A percentile compares a stretch with the other conserved stretches of the same genome.
phyloP scores from a whole-genome alignment of 768 basidiomycete genomes.

The Phanerochaete carnosa region DNA sequence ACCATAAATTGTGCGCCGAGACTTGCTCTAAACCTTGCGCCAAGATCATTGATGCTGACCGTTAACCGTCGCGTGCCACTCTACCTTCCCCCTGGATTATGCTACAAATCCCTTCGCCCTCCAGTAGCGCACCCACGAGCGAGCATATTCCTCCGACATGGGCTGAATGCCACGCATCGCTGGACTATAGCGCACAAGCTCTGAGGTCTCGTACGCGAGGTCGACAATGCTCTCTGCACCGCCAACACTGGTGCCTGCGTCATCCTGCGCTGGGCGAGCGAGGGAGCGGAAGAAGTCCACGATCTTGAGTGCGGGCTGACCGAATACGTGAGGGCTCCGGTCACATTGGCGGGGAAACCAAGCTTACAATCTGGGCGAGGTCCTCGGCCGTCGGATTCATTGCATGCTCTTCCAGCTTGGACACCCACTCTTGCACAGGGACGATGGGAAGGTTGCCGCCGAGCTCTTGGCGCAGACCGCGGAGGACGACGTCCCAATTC shows the following conservation, averaged over 20 bases:
- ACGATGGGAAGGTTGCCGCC: neutral
- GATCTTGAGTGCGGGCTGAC: slow-evolving; percentile 10
- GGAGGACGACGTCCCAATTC: neutral
- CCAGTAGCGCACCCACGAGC: slow-evolving; percentile 12
- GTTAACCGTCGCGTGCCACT: too few relatives aligned
- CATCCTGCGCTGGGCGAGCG: neutral
- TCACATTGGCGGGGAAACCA: neutral
- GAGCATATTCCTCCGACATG: slow-evolving; percentile 3
- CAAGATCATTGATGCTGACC: too few relatives aligned
- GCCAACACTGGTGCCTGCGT: neutral
- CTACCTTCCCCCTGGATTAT: too few relatives aligned
- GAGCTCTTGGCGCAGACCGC: neutral
- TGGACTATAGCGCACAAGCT: neutral
- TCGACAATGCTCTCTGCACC: neutral
- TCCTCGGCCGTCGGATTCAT: neutral
- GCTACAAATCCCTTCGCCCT: too few relatives aligned
- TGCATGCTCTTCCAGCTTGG: neutral
- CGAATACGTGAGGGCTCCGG: neutral
- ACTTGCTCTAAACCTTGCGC: too few relatives aligned
- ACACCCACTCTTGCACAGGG: slow-evolving; percentile 1
- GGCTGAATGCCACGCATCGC: neutral
- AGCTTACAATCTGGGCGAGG: neutral
- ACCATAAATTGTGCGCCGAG: too few relatives aligned
- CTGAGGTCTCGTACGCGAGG: neutral
- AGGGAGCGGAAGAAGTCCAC: slow-evolving; percentile 6